A percentile compares a stretch with the other conserved stretches of the same genome.
Evolutionary conservation across 768 basidiomycete genomes (phyloP).

Genomic region (Brasilioporus rufonigricans): DNA sequence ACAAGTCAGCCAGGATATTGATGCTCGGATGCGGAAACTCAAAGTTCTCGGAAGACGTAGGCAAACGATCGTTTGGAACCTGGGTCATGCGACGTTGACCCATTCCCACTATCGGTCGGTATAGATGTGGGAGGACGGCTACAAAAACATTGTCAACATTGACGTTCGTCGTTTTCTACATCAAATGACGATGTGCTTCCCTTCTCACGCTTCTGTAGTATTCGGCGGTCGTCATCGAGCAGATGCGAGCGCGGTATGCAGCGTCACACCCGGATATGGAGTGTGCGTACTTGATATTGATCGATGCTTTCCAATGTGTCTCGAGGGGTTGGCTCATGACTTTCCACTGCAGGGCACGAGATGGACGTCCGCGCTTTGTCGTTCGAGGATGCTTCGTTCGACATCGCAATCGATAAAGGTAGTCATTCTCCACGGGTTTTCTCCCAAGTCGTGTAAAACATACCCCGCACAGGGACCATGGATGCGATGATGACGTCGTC

Average conservation of each 20-base stretch:
- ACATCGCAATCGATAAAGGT: conserved; percentile 86
- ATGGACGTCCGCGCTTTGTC: conserved; percentile 76
- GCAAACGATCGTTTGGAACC: neutral
- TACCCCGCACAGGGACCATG: conserved; percentile 59
- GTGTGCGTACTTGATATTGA: conserved; percentile 42
- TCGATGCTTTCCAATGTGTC: neutral
- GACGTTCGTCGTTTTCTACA: conserved; percentile 51
- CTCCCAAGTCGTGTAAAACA: neutral
- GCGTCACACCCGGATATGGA: conserved; percentile 60
- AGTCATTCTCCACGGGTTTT: neutral
- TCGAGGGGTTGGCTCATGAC: neutral
- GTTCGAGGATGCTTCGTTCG: conserved; percentile 59
- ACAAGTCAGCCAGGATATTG: conserved; percentile 58
- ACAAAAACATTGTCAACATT: conserved; percentile 73
- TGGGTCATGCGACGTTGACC: neutral
- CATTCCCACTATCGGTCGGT: neutral
- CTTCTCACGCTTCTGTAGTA: conserved; percentile 45
- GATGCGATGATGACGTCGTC: conserved; percentile 87
- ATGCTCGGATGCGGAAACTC: conserved; percentile 89
- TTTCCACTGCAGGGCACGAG: conserved; percentile 58
- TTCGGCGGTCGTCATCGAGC: conserved; percentile 68
- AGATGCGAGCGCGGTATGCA: conserved; percentile 61
- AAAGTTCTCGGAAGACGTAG: conserved; percentile 71
- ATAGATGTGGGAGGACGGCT: conserved; percentile 90
- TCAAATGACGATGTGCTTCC: neutral